Conservation (phyloP, 306 rosid genomes). For the Lagenaria siceraria region DNA sequence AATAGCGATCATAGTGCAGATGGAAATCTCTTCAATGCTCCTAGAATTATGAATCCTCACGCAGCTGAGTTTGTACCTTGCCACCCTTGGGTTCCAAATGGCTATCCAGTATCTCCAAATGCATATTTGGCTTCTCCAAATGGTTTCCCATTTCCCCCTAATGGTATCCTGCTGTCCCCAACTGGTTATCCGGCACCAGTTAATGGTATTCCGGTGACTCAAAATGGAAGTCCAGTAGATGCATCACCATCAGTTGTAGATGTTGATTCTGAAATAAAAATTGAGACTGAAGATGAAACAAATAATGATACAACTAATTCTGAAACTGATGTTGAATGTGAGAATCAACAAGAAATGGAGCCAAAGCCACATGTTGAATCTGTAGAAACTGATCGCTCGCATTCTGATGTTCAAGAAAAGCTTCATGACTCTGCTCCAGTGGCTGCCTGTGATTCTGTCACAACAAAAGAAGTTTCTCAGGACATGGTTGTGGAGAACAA, state of each 20-base stretch:
- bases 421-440: slow-evolving; percentile 18
- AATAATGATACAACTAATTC: slow-evolving; percentile 26
- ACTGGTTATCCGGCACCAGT: slow-evolving; percentile 37
- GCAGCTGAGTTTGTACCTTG: slow-evolving; percentile 89
- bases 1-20: slow-evolving; percentile 47
- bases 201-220: slow-evolving; percentile 33
- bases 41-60: slow-evolving; percentile 84
- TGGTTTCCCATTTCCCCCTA: slow-evolving; percentile 46
- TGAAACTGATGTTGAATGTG: slow-evolving; percentile 21
- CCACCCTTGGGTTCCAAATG: slow-evolving; percentile 75
- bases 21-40: slow-evolving; percentile 61
- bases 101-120: slow-evolving; percentile 59
- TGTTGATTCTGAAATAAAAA: slow-evolving; percentile 22
- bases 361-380: slow-evolving; percentile 28
- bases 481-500: slow-evolving; percentile 28
- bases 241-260: slow-evolving; percentile 22
- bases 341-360: slow-evolving; percentile 30
- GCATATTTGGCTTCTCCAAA: slow-evolving; percentile 48
- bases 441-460: slow-evolving; percentile 17
- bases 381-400: slow-evolving; percentile 17
- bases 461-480: slow-evolving; percentile 21
- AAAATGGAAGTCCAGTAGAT: slow-evolving; percentile 44
- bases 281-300: slow-evolving; percentile 16
- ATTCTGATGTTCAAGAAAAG: slow-evolving; percentile 32
- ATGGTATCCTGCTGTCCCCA: slow-evolving; percentile 36